Percentiles rank a stretch among this genome's conserved stretches.
phyloP scores from a whole-genome alignment of 192 early-diverging fungal species.

The Paraglomus occultum region DNA sequence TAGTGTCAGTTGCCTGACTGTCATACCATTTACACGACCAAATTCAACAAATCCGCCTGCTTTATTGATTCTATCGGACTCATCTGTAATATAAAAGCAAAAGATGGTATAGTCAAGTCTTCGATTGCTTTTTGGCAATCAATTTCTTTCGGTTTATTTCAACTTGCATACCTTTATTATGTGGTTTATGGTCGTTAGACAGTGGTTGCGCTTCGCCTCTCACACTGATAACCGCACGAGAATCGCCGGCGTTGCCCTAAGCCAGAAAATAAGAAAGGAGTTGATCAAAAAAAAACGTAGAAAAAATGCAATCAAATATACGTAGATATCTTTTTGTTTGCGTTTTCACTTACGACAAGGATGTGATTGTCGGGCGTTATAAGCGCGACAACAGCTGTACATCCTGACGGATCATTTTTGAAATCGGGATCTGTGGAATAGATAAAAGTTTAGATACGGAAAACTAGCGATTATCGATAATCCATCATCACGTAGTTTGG shows the following conservation, averaged over 20 bases:
- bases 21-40: conserved; percentile 93
- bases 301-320: neutral
- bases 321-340: neutral
- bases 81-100: conserved; percentile 39
- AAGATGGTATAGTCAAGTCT: neutral
- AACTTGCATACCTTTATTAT: conserved; percentile 53
- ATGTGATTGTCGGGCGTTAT: conserved; percentile 80
- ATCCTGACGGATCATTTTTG: conserved; percentile 85
- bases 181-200: conserved; percentile 96
- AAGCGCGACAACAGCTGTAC: conserved; percentile 90
- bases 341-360: conserved; percentile 57
- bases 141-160: too few relatives aligned
- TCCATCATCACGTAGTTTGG: neutral
- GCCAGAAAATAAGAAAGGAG: neutral
- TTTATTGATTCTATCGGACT: conserved; percentile 79
- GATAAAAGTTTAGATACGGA: conserved; percentile 7
- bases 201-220: conserved; percentile 76
- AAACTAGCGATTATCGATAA: neutral
- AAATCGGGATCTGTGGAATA: conserved; percentile 64
- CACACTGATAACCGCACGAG: conserved; percentile 81
- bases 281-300: neutral
- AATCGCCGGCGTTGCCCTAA: conserved; percentile 93
- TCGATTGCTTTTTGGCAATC: neutral
- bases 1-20: neutral
- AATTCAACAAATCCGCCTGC: conserved; percentile 99